These are phyloP conservation scores for Primulina huaijiensis DNA, from an alignment of 257 asterid genomes.

Conservation along the genomic window DNA sequence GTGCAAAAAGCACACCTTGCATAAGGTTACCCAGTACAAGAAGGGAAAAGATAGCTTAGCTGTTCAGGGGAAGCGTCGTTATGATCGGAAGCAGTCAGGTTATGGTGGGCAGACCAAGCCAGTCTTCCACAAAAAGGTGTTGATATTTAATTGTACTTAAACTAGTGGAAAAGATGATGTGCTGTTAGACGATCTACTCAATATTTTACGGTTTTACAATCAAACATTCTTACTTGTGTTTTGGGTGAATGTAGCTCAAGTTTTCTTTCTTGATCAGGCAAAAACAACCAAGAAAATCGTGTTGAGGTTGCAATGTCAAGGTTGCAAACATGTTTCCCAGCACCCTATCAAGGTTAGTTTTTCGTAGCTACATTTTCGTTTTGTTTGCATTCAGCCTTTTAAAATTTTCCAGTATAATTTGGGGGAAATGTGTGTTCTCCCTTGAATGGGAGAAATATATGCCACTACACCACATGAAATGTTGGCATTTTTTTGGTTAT, in stretches of 20 bases:
- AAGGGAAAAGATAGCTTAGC: conserved; percentile 49
- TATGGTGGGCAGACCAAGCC: conserved; percentile 52
- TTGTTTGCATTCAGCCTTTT: neutral
- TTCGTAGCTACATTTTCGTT: neutral
- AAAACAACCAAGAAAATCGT: conserved; percentile 49
- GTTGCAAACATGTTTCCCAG: conserved; percentile 44
- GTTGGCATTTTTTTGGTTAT: neutral
- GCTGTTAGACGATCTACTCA: neutral
- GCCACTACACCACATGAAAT: neutral
- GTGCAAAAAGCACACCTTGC: conserved; percentile 46
- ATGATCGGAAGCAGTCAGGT: conserved; percentile 47
- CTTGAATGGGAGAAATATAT: too few species aligned
- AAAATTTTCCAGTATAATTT: too few species aligned
- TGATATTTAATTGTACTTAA: neutral
- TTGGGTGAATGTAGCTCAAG: neutral
- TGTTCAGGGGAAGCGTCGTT: conserved; percentile 45
- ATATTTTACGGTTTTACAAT: neutral
- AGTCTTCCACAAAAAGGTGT: conserved; percentile 48
- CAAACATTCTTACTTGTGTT: neutral
- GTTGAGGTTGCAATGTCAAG: conserved; percentile 47
- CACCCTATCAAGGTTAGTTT: conserved; percentile 38
- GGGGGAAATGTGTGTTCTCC: too few species aligned
- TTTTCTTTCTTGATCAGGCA: conserved; percentile 29
- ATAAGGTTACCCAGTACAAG: conserved; percentile 47
- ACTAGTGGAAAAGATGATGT: neutral